phyloP scores from a whole-genome alignment of 1,284 basidiomycete species.

The Irpex sp. region DNA sequence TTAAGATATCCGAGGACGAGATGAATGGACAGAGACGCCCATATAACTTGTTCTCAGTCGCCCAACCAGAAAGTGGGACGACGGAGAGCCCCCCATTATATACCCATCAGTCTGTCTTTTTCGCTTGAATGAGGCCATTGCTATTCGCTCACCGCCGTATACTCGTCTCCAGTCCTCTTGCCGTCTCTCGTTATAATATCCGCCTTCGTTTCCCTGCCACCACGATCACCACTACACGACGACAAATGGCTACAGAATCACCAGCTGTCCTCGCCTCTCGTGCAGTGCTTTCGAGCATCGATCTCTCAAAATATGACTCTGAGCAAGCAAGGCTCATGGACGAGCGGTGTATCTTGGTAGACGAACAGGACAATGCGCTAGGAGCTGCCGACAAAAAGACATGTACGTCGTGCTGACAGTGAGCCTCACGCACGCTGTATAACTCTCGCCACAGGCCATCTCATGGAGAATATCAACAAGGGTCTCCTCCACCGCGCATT shows the following conservation, averaged over 20 bases:
- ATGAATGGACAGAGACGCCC: neutral
- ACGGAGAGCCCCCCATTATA: neutral
- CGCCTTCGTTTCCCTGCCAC: conserved; percentile 14
- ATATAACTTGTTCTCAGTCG: neutral
- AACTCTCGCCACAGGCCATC: conserved; percentile 63
- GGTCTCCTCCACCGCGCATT: conserved; percentile 97
- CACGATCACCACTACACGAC: conserved; percentile 12
- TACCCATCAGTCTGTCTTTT: conserved; percentile 1
- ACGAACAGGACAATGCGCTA: conserved; percentile 84
- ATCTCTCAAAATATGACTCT: conserved; percentile 69
- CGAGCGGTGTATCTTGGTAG: conserved; percentile 94
- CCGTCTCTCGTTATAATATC: neutral
- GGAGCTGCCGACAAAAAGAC: conserved; percentile 97
- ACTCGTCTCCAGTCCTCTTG: conserved; percentile 2
- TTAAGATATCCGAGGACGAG: neutral
- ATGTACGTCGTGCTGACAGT: conserved; percentile 51
- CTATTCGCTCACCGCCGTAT: conserved; percentile 7
- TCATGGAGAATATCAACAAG: conserved; percentile 96
- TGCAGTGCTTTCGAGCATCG: conserved; percentile 64
- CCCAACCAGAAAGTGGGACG: neutral
- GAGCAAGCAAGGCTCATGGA: conserved; percentile 93
- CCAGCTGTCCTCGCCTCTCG: conserved; percentile 55
- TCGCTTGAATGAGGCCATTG: conserved; percentile 11
- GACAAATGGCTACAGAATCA: conserved; percentile 23
- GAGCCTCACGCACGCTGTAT: neutral